Conservation (phyloP, 192 early-diverging fungal species). For the Dispira simplex region DNA sequence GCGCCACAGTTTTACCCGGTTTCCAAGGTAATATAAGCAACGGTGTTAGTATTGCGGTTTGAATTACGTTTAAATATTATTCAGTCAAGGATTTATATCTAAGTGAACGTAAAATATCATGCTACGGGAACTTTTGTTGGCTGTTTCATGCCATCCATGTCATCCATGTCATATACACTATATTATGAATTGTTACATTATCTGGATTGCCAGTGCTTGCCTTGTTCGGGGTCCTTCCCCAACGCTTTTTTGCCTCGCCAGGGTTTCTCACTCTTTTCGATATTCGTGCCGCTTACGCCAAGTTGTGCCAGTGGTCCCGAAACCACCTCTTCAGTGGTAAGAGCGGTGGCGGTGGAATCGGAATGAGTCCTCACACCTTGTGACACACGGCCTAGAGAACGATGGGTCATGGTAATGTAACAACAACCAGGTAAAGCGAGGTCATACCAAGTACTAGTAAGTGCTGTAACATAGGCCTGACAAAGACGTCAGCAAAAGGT, state of each 20-base stretch:
- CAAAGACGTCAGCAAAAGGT: background rate
- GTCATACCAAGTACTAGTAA: too few relatives aligned
- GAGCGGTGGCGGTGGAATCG: too few relatives aligned
- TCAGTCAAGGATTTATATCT: background rate
- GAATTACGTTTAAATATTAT: background rate
- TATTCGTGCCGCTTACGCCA: background rate
- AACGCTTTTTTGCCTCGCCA: background rate
- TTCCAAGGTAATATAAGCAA: background rate
- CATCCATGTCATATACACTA: background rate
- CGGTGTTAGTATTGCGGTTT: background rate
- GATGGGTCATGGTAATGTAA: too few relatives aligned
- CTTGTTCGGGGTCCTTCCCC: conserved; percentile 8
- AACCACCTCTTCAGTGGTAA: background rate
- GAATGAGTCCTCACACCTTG: too few relatives aligned
- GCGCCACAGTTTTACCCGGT: background rate
- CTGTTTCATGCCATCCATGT: background rate
- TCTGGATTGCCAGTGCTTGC: background rate
- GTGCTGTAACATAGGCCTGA: too few relatives aligned
- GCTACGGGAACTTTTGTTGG: background rate
- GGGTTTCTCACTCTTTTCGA: background rate
- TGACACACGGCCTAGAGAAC: too few relatives aligned
- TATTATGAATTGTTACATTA: background rate
- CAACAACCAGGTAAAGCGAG: too few relatives aligned
- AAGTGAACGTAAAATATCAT: background rate
- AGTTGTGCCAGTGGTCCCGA: background rate